These are phyloP conservation scores for Dorcoceras hygrometricum DNA, from an alignment of 257 asterid species.

Conservation along the genomic window DNA sequence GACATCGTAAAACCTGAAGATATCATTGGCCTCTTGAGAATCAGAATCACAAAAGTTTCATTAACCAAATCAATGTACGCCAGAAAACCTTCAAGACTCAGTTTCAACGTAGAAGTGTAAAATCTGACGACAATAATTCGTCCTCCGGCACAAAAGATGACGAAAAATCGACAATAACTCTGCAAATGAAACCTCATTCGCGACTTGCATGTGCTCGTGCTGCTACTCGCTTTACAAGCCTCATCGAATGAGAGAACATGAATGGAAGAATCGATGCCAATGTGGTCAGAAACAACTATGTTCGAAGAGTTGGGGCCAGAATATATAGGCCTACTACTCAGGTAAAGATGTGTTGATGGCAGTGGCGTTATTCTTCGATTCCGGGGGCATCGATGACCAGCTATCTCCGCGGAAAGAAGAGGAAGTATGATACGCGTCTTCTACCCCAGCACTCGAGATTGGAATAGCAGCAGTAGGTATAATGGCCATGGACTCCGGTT, in stretches of 20 bases:
- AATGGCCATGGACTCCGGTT: constrained; percentile 36
- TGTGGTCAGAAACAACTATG: constrained; percentile 32
- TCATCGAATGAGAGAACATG: constrained; percentile 12
- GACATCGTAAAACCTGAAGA: too few relatives aligned
- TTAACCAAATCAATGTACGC: constrained; percentile 2
- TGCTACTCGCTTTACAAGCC: constrained; percentile 26
- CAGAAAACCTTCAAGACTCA: background rate
- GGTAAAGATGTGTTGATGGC: constrained; percentile 60
- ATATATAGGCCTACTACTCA: constrained; percentile 24
- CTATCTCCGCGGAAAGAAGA: constrained; percentile 66
- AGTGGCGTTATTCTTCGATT: constrained; percentile 51
- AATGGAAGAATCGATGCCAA: constrained; percentile 14
- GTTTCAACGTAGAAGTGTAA: constrained; percentile 12
- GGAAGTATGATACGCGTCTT: constrained; percentile 45
- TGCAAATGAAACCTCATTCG: constrained; percentile 27
- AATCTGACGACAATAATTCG: constrained; percentile 30
- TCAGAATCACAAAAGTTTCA: background rate
- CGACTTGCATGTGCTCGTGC: constrained; percentile 16
- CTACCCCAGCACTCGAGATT: constrained; percentile 47
- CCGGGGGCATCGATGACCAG: constrained; percentile 62
- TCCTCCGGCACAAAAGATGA: constrained; percentile 26
- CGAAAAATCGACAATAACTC: constrained; percentile 22
- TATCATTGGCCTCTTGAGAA: too few relatives aligned
- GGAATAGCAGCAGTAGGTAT: constrained; percentile 48
- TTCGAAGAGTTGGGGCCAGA: constrained; percentile 2